A percentile compares a stretch with the other conserved stretches of the same genome.
Evolutionary conservation across 352 stramenopile species (phyloP).

Genomic region (Phytophthora ohioensis): DNA sequence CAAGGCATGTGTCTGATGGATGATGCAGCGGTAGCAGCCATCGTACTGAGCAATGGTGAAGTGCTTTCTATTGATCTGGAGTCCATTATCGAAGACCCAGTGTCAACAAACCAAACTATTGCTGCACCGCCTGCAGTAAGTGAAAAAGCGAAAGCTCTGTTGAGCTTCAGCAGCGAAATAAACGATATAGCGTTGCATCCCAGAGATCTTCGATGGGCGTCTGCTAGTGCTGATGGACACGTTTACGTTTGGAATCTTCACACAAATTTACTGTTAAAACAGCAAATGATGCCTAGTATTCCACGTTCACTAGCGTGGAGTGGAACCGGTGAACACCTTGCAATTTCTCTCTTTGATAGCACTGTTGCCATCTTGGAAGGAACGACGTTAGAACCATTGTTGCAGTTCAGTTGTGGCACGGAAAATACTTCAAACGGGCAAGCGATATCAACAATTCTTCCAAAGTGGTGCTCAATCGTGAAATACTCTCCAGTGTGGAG

Average conservation of each 20-base stretch:
- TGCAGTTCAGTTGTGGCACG: constrained; percentile 32
- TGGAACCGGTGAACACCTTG: constrained; percentile 40
- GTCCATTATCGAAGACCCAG: constrained; percentile 21
- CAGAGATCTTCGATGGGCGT: constrained; percentile 45
- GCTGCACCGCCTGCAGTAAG: neutral
- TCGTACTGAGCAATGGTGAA: constrained; percentile 37
- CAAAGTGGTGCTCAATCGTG: constrained; percentile 63
- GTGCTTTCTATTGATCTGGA: constrained; percentile 45
- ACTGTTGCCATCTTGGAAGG: constrained; percentile 54
- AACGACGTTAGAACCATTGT: constrained; percentile 21
- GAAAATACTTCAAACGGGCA: constrained; percentile 17
- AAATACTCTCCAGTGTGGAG: constrained; percentile 51
- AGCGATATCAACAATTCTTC: constrained; percentile 13
- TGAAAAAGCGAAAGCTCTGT: constrained; percentile 28
- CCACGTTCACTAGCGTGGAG: constrained; percentile 59
- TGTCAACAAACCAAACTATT: neutral
- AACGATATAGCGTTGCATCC: constrained; percentile 53
- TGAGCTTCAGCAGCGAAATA: constrained; percentile 39
- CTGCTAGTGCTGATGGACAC: constrained; percentile 46
- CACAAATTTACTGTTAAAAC: constrained; percentile 36
- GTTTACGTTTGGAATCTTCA: constrained; percentile 57
- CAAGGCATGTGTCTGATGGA: constrained; percentile 37
- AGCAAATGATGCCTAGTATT: constrained; percentile 26
- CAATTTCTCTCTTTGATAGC: constrained; percentile 53
- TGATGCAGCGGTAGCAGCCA: constrained; percentile 23